Evolutionary conservation across 2,329 filamentous ascomycete genomes (phyloP), one percentile per base, ranked within the genome.

Genomic region (Diplodia sapinea): DNA sequence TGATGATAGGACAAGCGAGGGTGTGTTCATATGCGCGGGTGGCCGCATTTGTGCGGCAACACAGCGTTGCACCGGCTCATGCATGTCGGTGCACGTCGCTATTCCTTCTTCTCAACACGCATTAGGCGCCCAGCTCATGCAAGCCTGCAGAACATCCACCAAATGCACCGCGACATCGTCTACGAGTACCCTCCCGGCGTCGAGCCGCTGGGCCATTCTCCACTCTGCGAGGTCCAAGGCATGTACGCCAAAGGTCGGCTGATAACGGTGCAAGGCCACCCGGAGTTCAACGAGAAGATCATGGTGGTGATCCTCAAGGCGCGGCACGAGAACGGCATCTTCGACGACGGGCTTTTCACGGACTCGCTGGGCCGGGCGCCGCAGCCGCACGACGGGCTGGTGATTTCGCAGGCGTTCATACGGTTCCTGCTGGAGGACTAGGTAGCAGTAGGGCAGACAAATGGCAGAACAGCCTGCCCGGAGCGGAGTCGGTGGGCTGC

Each of bases 91-190:
- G 26, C 26, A 26, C 26, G 26, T 55, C 29, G 26, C 51, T 17
- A 8, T 56, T 33, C 33, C 33, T 9, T 11, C 15, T 20, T 23
- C 15, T 17, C 15, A n/a, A 20, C 43, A 47, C 11, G 54, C 29
- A 47, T n/a, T 20, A 52, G 62, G 49, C 38, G 59, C 55, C 23
- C 56, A 3, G 57, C 51, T 55, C 11, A 23, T 2, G 52, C 3
- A 65, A 4, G n/a, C 7, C 23, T 59, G 29, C 72, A 91, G 89
- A 84, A 84, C 29, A 86, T 96, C 69, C 90, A 94, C 76, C 92
- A 96, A 78, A 94, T 96, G 91, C 93, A 97, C 79, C 87, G 88
- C 70, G 92, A 97, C 75, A 86, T 90, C 47, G 90, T 94, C 5
- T 85, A 84, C 72, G 79, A 83, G 26, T 87, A 88, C 66, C 92